Evolutionary conservation across 148 eudicot genomes (phyloP).

Genomic region (Rhododendron ovatum): DNA sequence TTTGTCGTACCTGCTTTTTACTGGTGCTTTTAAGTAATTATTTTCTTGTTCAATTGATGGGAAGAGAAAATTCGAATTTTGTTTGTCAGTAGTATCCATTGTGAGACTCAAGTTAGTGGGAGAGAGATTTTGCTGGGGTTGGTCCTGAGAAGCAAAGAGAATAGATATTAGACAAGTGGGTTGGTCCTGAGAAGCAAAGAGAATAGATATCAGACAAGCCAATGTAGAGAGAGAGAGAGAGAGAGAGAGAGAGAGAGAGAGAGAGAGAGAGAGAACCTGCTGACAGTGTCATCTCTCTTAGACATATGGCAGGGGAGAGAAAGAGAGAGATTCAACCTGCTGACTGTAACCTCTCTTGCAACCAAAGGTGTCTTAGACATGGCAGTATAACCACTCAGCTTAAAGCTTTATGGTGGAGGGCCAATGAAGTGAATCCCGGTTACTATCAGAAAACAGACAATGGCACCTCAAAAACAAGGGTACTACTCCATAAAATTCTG

Average conservation of each 20-base stretch:
- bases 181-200: background rate
- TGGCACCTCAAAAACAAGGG: background rate
- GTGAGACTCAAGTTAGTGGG: background rate
- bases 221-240: background rate
- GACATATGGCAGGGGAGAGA: background rate
- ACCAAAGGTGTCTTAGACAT: background rate
- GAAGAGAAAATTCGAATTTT: no score
- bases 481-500: background rate
- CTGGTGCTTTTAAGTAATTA: background rate
- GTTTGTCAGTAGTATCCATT: background rate
- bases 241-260: background rate
- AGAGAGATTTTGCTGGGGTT: background rate
- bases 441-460: background rate
- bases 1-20: background rate
- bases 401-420: no score
- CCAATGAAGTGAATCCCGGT: background rate
- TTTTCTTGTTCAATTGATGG: background rate
- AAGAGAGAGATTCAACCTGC: background rate
- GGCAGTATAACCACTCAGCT: background rate
- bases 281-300: background rate
- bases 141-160: background rate
- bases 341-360: background rate
- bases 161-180: background rate
- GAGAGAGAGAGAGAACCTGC: background rate
- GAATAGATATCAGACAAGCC: background rate